Percentiles rank a stretch among this genome's conserved stretches.
These are phyloP conservation scores for Saccharomycopsis babjevae DNA, from an alignment of 805 yeast species.

Conservation along the genomic window DNA sequence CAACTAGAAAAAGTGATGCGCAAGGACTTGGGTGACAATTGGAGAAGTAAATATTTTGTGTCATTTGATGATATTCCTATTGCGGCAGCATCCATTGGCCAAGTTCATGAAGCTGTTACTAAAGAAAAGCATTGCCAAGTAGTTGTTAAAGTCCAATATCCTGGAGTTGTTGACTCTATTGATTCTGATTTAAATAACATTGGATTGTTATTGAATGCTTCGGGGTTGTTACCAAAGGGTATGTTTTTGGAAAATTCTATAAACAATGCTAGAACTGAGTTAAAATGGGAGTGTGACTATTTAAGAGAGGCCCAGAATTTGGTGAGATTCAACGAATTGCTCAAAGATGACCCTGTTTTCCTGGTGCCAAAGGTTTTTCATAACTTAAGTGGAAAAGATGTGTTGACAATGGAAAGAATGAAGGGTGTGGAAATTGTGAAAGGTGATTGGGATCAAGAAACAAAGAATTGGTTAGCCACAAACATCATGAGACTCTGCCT, in stretches of 20 bases:
- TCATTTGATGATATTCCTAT: slow-evolving; percentile 80
- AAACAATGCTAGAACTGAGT: slow-evolving; percentile 84
- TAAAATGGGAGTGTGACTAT: slow-evolving; percentile 98
- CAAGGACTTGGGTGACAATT: slow-evolving; percentile 63
- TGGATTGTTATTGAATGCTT: slow-evolving; percentile 72
- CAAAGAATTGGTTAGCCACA: slow-evolving; percentile 72
- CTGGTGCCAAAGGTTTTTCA: slow-evolving; percentile 74
- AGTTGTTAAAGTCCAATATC: slow-evolving; percentile 94
- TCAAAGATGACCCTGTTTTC: slow-evolving; percentile 52
- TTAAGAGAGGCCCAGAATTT: slow-evolving; percentile 76
- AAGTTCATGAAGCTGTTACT: slow-evolving; percentile 79
- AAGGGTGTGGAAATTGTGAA: slow-evolving; percentile 74
- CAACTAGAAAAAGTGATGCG: slow-evolving; percentile 73
- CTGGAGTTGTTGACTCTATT: slow-evolving; percentile 89
- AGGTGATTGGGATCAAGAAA: slow-evolving; percentile 63
- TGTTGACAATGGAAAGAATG: slow-evolving; percentile 84
- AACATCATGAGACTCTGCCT: slow-evolving; percentile 81
- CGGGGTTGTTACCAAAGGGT: slow-evolving; percentile 81
- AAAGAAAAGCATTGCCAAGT: slow-evolving; percentile 53
- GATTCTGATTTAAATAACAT: slow-evolving; percentile 90
- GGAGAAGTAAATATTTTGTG: slow-evolving; percentile 61
- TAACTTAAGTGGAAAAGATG: slow-evolving; percentile 68
- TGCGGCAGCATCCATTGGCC: slow-evolving; percentile 97
- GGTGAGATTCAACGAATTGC: slow-evolving; percentile 52
- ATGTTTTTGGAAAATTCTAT: slow-evolving; percentile 84